These are phyloP conservation scores for Zygosaccharomyces bailii DNA, from an alignment of 805 yeast genomes.

Conservation along the genomic window DNA sequence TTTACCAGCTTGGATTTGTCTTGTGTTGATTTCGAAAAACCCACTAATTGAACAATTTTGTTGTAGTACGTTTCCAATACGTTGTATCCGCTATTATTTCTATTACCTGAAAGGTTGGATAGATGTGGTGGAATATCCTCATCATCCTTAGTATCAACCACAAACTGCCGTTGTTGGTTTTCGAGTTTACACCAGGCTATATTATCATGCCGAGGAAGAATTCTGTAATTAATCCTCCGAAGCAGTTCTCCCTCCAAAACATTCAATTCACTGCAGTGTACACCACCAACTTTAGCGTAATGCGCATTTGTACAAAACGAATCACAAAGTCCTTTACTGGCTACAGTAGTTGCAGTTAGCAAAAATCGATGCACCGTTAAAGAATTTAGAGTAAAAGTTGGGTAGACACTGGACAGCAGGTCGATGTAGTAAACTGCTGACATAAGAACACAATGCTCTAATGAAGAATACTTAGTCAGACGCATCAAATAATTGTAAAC, in stretches of 20 bases:
- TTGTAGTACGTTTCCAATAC: slow-evolving; percentile 47
- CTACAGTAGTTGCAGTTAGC: slow-evolving; percentile 85
- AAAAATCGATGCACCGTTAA: slow-evolving; percentile 91
- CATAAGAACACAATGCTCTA: slow-evolving; percentile 78
- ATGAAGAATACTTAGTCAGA: slow-evolving; percentile 74
- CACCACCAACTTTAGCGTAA: slow-evolving; percentile 95
- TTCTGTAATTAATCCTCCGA: slow-evolving; percentile 71
- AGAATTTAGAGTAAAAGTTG: slow-evolving; percentile 79
- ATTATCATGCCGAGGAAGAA: slow-evolving; percentile 52
- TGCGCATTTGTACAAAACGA: slow-evolving; percentile 90
- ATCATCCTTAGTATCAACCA: slow-evolving; percentile 13
- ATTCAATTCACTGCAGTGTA: slow-evolving; percentile 76
- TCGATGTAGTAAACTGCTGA: slow-evolving; percentile 90
- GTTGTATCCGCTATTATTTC: slow-evolving; percentile 33
- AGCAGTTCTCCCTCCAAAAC: slow-evolving; percentile 85
- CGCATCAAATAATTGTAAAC: slow-evolving; percentile 72
- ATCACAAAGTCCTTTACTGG: slow-evolving; percentile 88
- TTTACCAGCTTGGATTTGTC: slow-evolving; percentile 28
- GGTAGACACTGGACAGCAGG: slow-evolving; percentile 70
- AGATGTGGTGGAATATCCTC: slow-evolving; percentile 14
- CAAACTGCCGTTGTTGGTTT: slow-evolving; percentile 20
- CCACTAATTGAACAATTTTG: slow-evolving; percentile 49
- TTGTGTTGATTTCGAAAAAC: slow-evolving; percentile 34
- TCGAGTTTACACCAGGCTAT: slow-evolving; percentile 40
- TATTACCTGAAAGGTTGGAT: neutral